These are phyloP conservation scores for Ganoderma sinense DNA, from an alignment of 1,284 basidiomycete genomes.

Conservation along the genomic window DNA sequence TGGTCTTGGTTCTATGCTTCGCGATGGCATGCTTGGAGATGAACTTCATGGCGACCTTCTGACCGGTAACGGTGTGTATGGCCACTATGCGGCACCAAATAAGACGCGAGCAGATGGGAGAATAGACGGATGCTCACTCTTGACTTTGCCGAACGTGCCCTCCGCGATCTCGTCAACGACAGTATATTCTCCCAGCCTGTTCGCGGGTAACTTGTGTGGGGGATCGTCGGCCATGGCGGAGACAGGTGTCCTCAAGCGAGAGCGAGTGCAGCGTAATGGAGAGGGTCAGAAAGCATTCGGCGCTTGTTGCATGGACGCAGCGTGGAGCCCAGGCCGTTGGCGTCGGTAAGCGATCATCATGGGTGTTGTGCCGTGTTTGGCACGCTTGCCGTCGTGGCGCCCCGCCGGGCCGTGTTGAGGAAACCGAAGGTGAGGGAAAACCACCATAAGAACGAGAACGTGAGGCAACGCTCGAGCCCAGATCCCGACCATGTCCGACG, in stretches of 20 bases:
- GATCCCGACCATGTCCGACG: neutral
- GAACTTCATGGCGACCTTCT: slow-evolving; percentile 97
- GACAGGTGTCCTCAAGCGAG: slow-evolving; percentile 8
- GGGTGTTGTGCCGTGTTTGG: neutral
- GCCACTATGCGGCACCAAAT: slow-evolving; percentile 71
- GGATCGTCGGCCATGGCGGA: slow-evolving; percentile 35
- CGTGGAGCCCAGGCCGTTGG: slow-evolving; percentile 11
- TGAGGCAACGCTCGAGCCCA: neutral
- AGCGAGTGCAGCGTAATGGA: slow-evolving; percentile 11
- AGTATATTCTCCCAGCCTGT: slow-evolving; percentile 82
- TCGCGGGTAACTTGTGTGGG: slow-evolving; percentile 48
- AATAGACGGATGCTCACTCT: slow-evolving; percentile 68
- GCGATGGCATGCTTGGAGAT: slow-evolving; percentile 96
- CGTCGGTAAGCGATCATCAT: neutral
- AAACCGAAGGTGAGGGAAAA: neutral
- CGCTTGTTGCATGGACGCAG: slow-evolving; percentile 7
- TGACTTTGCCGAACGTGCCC: slow-evolving; percentile 98
- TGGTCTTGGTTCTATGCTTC: slow-evolving; percentile 88
- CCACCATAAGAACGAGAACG: slow-evolving; percentile 1
- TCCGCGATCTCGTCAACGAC: slow-evolving; percentile 82
- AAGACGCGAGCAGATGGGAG: slow-evolving; percentile 19
- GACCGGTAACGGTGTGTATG: slow-evolving; percentile 92
- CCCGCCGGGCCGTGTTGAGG: neutral
- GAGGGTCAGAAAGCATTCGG: slow-evolving; percentile 12
- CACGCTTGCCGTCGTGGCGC: neutral